Base-by-base conservation (phyloP, 495 filamentous ascomycete species). In the Aspergillus sclerotiicarbonarius region DNA sequence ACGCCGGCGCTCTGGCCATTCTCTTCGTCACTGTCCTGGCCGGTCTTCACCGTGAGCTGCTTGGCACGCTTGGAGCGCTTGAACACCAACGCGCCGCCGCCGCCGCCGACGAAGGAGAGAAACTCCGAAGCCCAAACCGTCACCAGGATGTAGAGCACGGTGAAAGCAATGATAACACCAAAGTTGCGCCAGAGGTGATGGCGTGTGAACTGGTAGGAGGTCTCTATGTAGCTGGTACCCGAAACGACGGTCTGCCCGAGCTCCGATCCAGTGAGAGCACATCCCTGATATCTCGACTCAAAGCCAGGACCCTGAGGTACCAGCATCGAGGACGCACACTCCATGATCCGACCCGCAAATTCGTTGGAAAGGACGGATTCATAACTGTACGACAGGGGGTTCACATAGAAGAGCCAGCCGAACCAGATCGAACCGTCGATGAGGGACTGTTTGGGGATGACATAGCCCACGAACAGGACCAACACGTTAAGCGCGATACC, bases 381-480 rank as follows among this genome's bases (percentile, higher is more conserved):
- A 53, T 90, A 92, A 13, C 82, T 80, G 66, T 91, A 95, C 2
- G 83, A 76, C 31, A 93, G 69, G 0, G 91, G 91, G 60, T 92
- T 89, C 65, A 95, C 75, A 59, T 84, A 88, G 54, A 81, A 80
- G 3, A 94, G 70, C 91, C 91, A 96, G 29, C 81, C 79, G 62
- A 92, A 90, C 91, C 91, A 96, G 41, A 90, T 85, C 39, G 82
- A 77, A 0, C 82, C 77, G 53, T 82, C 67, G 7, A 79, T 63
- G 76, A 95, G 85, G 29, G 80, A 72, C 12, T 75, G 76, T 9
- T 84, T 85, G 1, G 89, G 87, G 59, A 95, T 88, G 8, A 90
- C 77, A 72, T 88, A 96, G 51, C 91, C 91, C 16, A 88, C 90
- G 63, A 89, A 96, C 16, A 95, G 80, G 59, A 95, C 69, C 51